Base-by-base conservation (phyloP, 2,329 filamentous ascomycete species). In the Penicillium sp. region DNA sequence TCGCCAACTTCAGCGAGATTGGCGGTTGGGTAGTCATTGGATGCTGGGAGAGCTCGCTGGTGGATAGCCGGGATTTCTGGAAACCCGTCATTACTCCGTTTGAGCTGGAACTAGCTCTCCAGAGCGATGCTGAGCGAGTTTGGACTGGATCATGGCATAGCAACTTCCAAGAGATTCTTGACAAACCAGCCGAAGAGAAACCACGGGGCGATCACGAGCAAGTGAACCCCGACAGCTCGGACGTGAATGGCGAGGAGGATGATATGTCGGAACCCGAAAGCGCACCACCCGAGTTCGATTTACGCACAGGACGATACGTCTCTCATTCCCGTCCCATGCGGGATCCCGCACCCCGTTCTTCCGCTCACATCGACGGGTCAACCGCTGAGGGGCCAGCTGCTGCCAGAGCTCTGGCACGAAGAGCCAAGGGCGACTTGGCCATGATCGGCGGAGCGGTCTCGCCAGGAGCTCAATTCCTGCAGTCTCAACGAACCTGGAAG, bases 11-110 rank as follows among this genome's bases (percentile, higher is more conserved):
- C 71, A 82, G 86, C 49, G 93, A 98, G 68, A 82, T 98, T 4
- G 91, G 90, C 38, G 91, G 90, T 12, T 98, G 93, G 93, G 90
- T 97, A 0, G 90, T 97, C 0, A 88, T 98, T 8, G 91, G 93
- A 2, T 98, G 93, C 70, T 98, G 93, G 93, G 93, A 98, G 72
- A 95, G 90, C 66, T 89, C 87, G 50, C 73, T 97, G 43, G 81
- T 98, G 4, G 91, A 96, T 59, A 89, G 90, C 54, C 86, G 87
- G 49, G 87, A 86, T 5, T 95, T 95, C 64, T 97, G 85, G 78
- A 81, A 83, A 59, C 90, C 90, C 0, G 84, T 97, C 8, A 83
- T 97, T 36, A 98, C 93, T n/a, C 91, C 91, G 0, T 97, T 94
- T 66, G 93, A 98, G 75, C 73, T 97, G 47, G 83, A 83, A 45